These are phyloP conservation scores for Boletus fagicola DNA, from an alignment of 768 basidiomycete species.

Conservation along the genomic window DNA sequence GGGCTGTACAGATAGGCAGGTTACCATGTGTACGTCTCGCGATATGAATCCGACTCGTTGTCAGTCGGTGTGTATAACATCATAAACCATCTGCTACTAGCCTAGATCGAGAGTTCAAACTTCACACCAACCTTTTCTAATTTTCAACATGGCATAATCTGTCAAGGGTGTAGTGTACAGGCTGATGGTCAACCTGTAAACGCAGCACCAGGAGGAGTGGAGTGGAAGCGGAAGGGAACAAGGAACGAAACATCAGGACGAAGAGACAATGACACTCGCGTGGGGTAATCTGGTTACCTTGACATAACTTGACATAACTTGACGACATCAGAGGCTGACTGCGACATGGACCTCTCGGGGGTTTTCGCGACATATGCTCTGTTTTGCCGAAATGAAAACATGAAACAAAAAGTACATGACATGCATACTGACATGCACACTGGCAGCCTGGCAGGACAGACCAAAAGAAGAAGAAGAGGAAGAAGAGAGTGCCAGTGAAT, in stretches of 20 bases:
- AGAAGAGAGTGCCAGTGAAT: not conserved
- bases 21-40: not conserved
- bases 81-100: not conserved
- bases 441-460: not conserved
- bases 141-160: not conserved
- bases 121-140: not conserved
- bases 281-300: not conserved
- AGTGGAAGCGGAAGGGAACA: not conserved
- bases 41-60: not conserved
- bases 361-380: not conserved
- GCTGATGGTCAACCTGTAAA: not conserved
- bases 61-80: not conserved
- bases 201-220: not conserved
- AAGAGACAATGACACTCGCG: not conserved
- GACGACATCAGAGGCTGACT: not conserved
- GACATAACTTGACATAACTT: not conserved
- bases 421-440: slow-evolving; percentile 1
- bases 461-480: not conserved
- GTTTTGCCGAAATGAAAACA: slow-evolving; percentile 16
- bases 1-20: slow-evolving; percentile 1
- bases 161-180: not conserved
- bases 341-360: not conserved
- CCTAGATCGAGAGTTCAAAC: not conserved
- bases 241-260: not conserved
- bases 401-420: slow-evolving; percentile 4